Percentiles rank a stretch among this genome's conserved stretches.
phyloP scores from a whole-genome alignment of 129 eudicot genomes.

The Centaurea solstitialis region DNA sequence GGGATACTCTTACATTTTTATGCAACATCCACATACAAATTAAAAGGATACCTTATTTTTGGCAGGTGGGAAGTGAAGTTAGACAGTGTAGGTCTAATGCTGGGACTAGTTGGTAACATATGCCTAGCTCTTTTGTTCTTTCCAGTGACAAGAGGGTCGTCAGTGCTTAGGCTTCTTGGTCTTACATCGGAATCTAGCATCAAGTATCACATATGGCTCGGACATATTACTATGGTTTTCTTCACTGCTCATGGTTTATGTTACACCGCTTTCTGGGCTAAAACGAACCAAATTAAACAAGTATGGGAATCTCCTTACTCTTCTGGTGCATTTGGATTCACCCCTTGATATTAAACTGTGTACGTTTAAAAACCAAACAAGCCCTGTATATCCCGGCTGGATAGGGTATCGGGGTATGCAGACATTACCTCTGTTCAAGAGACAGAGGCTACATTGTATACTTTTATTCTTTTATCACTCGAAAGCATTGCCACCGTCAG shows the following conservation, averaged over 20 bases:
- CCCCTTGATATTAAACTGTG: neutral
- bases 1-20: neutral
- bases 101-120: slow-evolving; percentile 56
- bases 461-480: neutral
- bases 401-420: neutral
- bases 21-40: neutral
- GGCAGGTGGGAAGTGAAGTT: slow-evolving; percentile 62
- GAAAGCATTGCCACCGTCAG: neutral
- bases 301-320: slow-evolving; percentile 24
- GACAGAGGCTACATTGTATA: neutral
- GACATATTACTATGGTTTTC: slow-evolving; percentile 45
- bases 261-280: slow-evolving; percentile 51
- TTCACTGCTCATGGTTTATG: slow-evolving; percentile 62
- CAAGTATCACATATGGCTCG: slow-evolving; percentile 74
- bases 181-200: slow-evolving; percentile 60
- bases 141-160: slow-evolving; percentile 65
- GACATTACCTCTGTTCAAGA: neutral
- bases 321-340: neutral
- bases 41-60: neutral
- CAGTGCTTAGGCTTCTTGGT: slow-evolving; percentile 44
- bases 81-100: slow-evolving; percentile 45
- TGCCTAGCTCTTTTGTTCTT: slow-evolving; percentile 60
- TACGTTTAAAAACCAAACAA: neutral
- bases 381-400: neutral
- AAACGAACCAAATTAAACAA: slow-evolving; percentile 38